Evolutionary conservation across 768 basidiomycete species (phyloP), one percentile per base, ranked within the genome.

Genomic region (Macrolepiota dolichaula): DNA sequence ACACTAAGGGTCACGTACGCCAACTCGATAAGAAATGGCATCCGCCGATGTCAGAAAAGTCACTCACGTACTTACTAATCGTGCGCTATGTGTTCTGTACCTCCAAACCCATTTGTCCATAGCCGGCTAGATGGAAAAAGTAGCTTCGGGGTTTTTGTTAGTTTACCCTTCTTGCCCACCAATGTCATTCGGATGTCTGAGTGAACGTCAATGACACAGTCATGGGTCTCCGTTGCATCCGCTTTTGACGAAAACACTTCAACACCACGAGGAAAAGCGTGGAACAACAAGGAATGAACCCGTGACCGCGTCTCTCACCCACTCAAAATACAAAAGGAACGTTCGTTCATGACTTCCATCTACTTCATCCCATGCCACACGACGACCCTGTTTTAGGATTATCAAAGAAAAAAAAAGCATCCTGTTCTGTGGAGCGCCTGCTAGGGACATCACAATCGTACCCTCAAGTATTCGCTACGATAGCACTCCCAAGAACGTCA

Each of bases 401-500:
- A 24, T 22, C 19, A n/a, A 22, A n/a, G 42, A 17, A 19, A 44
- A 44, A 17, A 19, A 44, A 44, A 17, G 42, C n/a, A 9, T 17
- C 19, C 42, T 19, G 5, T 44, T 22, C 19, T 44, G 42, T 19
- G 42, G 42, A n/a, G n/a, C n/a, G 17, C 19, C 42, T 44, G 2
- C 42, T 7, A 29, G 6, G 22, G 22, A 38, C 52, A 35, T 19
- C 22, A 22, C 19, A 49, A 24, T 24, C 15, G 0, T 13, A 37
- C 22, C 22, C 52, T 67, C 63, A 74, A 54, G 17, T 22, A 19
- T 76, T 79, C 19, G 75, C 72, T 19, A 68, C 67, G 52, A 81
- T 77, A 38, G 76, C 76, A 42, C 71, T 65, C 12, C 71, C 72
- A 61, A 82, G 56, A 5, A 79, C 78, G 68, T 79, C 79, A 68